phyloP scores from a whole-genome alignment of 73 alveolate genomes.

The Paramecium biaurelia region DNA sequence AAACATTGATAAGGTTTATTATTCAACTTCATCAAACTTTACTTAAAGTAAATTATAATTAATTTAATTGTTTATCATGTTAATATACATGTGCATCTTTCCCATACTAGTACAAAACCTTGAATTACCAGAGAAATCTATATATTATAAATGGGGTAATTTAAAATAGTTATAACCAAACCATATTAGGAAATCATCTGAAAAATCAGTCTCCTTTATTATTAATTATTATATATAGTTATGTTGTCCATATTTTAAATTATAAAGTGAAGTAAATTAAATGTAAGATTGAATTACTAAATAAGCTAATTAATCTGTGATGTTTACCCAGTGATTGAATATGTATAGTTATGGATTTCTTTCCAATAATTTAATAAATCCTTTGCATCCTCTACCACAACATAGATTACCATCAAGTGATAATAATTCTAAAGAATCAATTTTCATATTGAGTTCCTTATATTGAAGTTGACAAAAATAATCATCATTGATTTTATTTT shows the following conservation, averaged over 20 bases:
- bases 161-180: background rate
- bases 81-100: slow-evolving; percentile 13
- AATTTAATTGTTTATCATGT: background rate
- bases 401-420: background rate
- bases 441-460: background rate
- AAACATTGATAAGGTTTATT: background rate
- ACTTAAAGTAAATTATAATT: background rate
- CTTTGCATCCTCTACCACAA: background rate
- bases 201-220: background rate
- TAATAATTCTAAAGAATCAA: background rate
- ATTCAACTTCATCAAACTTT: background rate
- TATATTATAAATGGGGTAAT: background rate
- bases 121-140: background rate
- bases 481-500: background rate
- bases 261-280: background rate
- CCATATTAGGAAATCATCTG: slow-evolving; percentile 18
- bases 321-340: background rate
- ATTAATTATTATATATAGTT: background rate
- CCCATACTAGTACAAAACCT: slow-evolving; percentile 16
- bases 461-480: background rate
- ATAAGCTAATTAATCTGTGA: background rate
- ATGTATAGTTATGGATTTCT: background rate
- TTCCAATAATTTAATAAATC: background rate
- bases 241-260: background rate
- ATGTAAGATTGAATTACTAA: background rate